phyloP scores from a whole-genome alignment of 495 filamentous ascomycete species.

The Xylaria curta region DNA sequence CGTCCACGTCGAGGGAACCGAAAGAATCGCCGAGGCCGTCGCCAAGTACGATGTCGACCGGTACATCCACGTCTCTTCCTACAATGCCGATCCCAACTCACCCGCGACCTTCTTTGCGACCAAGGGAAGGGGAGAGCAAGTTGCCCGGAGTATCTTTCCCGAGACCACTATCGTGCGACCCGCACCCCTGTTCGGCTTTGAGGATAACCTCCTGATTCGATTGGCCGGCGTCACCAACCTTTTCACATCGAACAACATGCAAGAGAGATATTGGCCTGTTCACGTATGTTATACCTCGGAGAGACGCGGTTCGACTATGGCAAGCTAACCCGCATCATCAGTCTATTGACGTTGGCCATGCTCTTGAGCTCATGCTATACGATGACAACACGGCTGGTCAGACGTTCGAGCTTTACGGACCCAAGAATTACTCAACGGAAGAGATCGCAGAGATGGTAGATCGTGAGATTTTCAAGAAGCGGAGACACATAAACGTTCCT shows the following conservation, averaged over 20 bases:
- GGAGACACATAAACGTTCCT: conserved; percentile 91
- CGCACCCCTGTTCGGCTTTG: conserved; percentile 91
- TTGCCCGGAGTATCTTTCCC: conserved; percentile 89
- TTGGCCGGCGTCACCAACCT: conserved; percentile 80
- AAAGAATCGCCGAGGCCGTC: conserved; percentile 92
- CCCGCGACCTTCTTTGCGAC: conserved; percentile 86
- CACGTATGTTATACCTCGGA: conserved; percentile 68
- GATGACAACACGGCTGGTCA: conserved; percentile 88
- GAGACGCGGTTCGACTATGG: conserved; percentile 19
- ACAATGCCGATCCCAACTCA: conserved; percentile 84
- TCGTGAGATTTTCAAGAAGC: conserved; percentile 87
- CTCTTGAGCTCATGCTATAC: conserved; percentile 84
- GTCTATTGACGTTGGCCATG: conserved; percentile 87
- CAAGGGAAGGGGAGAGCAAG: conserved; percentile 85
- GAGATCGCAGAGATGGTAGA: conserved; percentile 90
- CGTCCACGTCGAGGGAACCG: conserved; percentile 92
- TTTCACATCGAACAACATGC: conserved; percentile 90
- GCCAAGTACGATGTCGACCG: conserved; percentile 99
- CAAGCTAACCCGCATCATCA: conserved; percentile 43
- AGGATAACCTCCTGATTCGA: conserved; percentile 88
- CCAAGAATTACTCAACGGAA: conserved; percentile 86
- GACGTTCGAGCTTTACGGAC: conserved; percentile 95
- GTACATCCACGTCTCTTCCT: conserved; percentile 95
- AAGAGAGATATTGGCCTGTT: conserved; percentile 89
- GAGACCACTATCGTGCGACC: conserved; percentile 98